phyloP scores from a whole-genome alignment of 2,329 filamentous ascomycete species.

The Phialemoniopsis sp. region DNA sequence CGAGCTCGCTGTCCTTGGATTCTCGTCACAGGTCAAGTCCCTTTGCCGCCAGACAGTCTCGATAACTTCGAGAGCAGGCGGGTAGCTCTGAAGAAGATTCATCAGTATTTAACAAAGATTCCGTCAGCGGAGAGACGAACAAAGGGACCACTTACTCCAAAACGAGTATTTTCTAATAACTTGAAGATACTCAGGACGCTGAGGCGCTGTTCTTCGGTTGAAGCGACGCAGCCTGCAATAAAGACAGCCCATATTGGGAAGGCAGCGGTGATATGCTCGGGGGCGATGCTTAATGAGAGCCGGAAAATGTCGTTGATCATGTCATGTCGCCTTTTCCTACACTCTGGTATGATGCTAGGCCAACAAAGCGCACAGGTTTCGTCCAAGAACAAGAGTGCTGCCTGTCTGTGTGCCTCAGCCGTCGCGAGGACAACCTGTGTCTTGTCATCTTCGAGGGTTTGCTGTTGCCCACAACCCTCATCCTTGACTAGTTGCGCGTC shows the following conservation, averaged over 20 bases:
- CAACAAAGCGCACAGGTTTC: conserved; percentile 4
- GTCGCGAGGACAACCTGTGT: neutral
- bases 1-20: neutral
- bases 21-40: conserved; percentile 2
- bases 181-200: conserved; percentile 2
- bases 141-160: conserved; percentile 1
- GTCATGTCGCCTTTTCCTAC: neutral
- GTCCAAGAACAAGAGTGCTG: conserved; percentile 4
- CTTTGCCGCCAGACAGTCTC: conserved; percentile 7
- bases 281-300: neutral
- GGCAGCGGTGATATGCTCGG: conserved; percentile 1
- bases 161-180: conserved; percentile 1
- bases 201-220: neutral
- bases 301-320: conserved; percentile 1
- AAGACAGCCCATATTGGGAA: conserved; percentile 5
- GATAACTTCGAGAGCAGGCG: conserved; percentile 2
- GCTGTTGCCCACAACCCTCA: too few species aligned
- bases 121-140: neutral
- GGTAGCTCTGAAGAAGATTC: conserved; percentile 1
- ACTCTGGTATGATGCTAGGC: neutral
- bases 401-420: conserved; percentile 2
- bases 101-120: neutral
- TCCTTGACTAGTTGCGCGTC: too few species aligned
- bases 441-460: neutral
- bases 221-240: conserved; percentile 3